phyloP scores from a whole-genome alignment of 148 eudicot genomes.

The Arctostaphylos glauca region DNA sequence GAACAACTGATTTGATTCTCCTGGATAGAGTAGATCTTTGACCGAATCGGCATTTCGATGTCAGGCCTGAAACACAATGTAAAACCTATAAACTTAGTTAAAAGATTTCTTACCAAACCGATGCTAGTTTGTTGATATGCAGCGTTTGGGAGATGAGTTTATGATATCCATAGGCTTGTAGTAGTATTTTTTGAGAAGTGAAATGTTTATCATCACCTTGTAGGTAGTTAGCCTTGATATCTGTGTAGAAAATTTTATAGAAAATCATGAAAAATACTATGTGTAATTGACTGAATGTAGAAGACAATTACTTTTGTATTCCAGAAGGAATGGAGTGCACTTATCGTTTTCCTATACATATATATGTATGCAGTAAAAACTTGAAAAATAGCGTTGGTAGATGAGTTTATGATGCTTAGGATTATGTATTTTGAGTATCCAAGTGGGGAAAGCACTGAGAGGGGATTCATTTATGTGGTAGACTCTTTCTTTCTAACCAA shows the following conservation, averaged over 20 bases:
- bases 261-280: background rate
- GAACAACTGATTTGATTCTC: constrained; percentile 4
- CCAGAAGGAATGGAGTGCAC: too few species aligned
- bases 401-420: too few species aligned
- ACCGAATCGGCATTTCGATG: constrained; percentile 27
- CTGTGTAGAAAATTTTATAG: background rate
- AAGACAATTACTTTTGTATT: too few species aligned
- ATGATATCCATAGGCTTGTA: background rate
- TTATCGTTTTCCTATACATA: too few species aligned
- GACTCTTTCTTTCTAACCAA: background rate
- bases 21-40: constrained; percentile 26
- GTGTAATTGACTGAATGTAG: background rate
- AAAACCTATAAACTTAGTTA: background rate
- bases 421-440: too few species aligned
- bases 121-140: background rate
- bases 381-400: too few species aligned
- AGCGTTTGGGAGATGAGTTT: too few species aligned
- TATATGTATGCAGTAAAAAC: too few species aligned
- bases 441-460: too few species aligned
- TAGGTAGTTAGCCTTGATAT: background rate
- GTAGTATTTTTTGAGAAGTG: background rate
- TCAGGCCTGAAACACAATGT: constrained; percentile 1
- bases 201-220: background rate
- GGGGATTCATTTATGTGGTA: background rate
- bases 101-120: background rate